A percentile compares a stretch with the other conserved stretches of the same genome.
phyloP scores from a whole-genome alignment of 768 basidiomycete genomes.

The Lactifluus subvellereus region DNA sequence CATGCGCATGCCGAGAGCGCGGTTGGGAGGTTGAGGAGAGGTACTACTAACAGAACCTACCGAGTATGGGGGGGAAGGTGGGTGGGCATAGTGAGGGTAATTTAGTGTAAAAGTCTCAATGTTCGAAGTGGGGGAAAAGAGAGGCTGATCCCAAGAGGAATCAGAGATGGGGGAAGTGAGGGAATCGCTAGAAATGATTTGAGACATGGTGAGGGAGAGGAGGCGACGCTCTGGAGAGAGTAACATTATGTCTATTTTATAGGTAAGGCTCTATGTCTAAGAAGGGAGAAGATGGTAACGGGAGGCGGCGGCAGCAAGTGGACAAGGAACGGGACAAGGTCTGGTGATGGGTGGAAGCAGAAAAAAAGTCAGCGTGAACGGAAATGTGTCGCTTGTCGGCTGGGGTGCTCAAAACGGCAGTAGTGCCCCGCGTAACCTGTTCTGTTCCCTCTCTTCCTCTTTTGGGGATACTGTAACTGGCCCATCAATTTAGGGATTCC shows the following conservation, averaged over 20 bases:
- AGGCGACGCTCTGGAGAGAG: slow-evolving; percentile 25
- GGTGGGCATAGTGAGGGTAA: slow-evolving; percentile 28
- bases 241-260: slow-evolving; percentile 25
- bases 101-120: slow-evolving; percentile 30
- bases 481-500: no score
- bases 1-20: slow-evolving; percentile 48
- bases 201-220: slow-evolving; percentile 44
- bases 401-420: slow-evolving; percentile 9
- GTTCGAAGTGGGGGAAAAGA: slow-evolving; percentile 35
- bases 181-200: slow-evolving; percentile 53
- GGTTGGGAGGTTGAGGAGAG: slow-evolving; percentile 31
- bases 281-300: slow-evolving; percentile 18
- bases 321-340: slow-evolving; percentile 19
- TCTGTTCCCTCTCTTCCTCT: neutral
- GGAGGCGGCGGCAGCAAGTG: slow-evolving; percentile 19
- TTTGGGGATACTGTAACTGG: slow-evolving; percentile 1
- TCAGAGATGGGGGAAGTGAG: slow-evolving; percentile 51
- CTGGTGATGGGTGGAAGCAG: slow-evolving; percentile 25
- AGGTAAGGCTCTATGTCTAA: slow-evolving; percentile 16
- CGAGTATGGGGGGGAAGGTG: slow-evolving; percentile 39
- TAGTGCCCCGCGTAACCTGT: slow-evolving; percentile 2
- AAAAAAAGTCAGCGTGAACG: slow-evolving; percentile 16
- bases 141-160: slow-evolving; percentile 44
- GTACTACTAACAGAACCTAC: slow-evolving; percentile 37
- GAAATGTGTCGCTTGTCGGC: slow-evolving; percentile 22